phyloP scores from a whole-genome alignment of 2,329 filamentous ascomycete genomes.

The Tolypocladium capitatum region DNA sequence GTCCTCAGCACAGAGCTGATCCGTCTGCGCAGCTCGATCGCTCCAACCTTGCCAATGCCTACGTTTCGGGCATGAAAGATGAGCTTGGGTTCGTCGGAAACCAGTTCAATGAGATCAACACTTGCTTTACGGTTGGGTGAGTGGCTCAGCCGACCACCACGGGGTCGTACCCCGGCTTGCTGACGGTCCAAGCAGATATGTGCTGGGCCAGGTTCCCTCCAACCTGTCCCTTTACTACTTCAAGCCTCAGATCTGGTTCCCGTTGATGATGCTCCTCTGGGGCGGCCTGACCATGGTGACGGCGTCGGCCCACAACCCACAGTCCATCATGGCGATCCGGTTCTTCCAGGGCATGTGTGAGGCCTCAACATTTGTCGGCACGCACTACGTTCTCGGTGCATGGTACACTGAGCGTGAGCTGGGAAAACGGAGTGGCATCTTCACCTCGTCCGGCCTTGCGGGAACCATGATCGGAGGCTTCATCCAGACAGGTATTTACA shows the following conservation, averaged over 20 bases:
- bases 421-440: slow-evolving; percentile 49
- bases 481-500: slow-evolving; percentile 49
- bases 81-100: slow-evolving; percentile 32
- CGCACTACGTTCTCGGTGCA: slow-evolving; percentile 29
- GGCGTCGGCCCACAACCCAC: slow-evolving; percentile 22
- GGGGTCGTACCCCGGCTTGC: not conserved
- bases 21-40: slow-evolving; percentile 18
- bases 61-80: slow-evolving; percentile 32
- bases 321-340: slow-evolving; percentile 24
- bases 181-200: slow-evolving; percentile 15
- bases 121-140: slow-evolving; percentile 24
- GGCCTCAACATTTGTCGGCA: slow-evolving; percentile 26
- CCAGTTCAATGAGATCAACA: slow-evolving; percentile 24
- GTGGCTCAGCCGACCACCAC: not conserved
- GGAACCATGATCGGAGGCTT: slow-evolving; percentile 40
- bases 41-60: slow-evolving; percentile 25
- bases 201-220: slow-evolving; percentile 46
- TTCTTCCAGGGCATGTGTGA: slow-evolving; percentile 26
- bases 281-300: slow-evolving; percentile 47
- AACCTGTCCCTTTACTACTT: slow-evolving; percentile 51
- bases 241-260: slow-evolving; percentile 50
- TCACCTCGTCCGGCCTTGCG: slow-evolving; percentile 45
- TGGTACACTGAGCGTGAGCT: slow-evolving; percentile 51
- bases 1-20: no score
- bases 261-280: slow-evolving; percentile 51